Conservation (phyloP, 139 green algal species). For the Auxenochlorella protothecoides region DNA sequence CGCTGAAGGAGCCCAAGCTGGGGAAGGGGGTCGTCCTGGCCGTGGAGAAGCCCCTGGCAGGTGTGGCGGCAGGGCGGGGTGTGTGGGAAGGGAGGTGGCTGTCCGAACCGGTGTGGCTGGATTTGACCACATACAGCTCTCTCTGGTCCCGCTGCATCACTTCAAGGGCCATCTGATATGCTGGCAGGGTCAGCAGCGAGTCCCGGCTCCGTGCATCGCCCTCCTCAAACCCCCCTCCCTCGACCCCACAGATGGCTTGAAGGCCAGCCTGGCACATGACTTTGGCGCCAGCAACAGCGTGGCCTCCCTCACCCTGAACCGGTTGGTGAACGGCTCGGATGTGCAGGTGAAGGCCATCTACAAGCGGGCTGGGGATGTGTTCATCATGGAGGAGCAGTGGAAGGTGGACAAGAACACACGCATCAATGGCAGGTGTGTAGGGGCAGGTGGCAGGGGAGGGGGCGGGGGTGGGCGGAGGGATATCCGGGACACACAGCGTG, state of each 20-base stretch:
- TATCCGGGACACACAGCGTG: too few species aligned
- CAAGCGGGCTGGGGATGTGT: constrained; percentile 1
- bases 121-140: too few species aligned
- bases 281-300: not conserved
- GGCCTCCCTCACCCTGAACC: constrained; percentile 4
- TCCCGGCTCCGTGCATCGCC: not conserved
- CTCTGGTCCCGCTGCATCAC: too few species aligned
- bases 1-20: too few species aligned
- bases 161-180: too few species aligned
- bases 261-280: constrained; percentile 12
- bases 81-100: too few species aligned
- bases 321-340: not conserved
- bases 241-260: constrained; percentile 12
- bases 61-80: too few species aligned
- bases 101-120: too few species aligned
- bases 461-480: not conserved
- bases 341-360: constrained; percentile 16
- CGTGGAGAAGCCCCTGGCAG: too few species aligned
- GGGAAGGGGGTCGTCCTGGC: too few species aligned
- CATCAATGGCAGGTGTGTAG: constrained; percentile 8
- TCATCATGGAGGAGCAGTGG: constrained; percentile 23
- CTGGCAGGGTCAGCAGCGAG: too few species aligned
- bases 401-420: constrained; percentile 23
- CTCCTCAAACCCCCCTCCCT: not conserved
- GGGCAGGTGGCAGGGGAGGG: not conserved